phyloP scores from a whole-genome alignment of 164 flowering plant genomes.

The Malania oleifera region DNA sequence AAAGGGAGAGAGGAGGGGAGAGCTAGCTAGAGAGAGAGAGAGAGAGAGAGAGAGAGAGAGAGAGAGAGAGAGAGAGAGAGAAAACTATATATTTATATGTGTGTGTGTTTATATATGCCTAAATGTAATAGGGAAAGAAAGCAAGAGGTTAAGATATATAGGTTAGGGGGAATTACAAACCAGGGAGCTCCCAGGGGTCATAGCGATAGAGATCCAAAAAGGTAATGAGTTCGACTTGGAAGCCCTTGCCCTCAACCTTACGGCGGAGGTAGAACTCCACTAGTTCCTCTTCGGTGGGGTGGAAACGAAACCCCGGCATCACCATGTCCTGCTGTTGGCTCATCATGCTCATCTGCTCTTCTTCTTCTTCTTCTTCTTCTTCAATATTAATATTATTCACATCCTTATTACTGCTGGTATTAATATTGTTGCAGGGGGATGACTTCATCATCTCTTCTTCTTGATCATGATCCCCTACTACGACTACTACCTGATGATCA shows the following conservation, averaged over 20 bases:
- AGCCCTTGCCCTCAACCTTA: constrained; percentile 92
- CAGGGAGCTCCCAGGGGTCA: constrained; percentile 99
- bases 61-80: not conserved
- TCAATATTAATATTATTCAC: too few relatives aligned
- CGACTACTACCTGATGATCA: too few relatives aligned
- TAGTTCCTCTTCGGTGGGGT: constrained; percentile 97
- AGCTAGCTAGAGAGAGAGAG: too few relatives aligned
- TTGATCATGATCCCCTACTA: too few relatives aligned
- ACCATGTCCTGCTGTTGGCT: constrained; percentile 80
- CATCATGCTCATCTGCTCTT: constrained; percentile 34
- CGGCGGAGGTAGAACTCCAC: constrained; percentile 97
- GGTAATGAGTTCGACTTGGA: constrained; percentile 91
- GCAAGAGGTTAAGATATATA: not conserved
- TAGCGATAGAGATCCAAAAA: constrained; percentile 91
- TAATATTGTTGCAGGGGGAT: too few relatives aligned
- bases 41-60: too few relatives aligned
- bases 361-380: too few relatives aligned
- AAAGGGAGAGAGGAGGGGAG: too few relatives aligned
- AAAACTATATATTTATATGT: constrained; percentile 1
- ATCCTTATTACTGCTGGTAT: too few relatives aligned
- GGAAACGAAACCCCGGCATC: constrained; percentile 98
- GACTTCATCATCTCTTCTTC: too few relatives aligned
- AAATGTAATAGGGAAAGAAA: not conserved
- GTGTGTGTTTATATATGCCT: not conserved
- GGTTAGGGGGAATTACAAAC: constrained; percentile 22